Conservation (phyloP, 805 yeast genomes). For the Pichia thaimueangensis region DNA sequence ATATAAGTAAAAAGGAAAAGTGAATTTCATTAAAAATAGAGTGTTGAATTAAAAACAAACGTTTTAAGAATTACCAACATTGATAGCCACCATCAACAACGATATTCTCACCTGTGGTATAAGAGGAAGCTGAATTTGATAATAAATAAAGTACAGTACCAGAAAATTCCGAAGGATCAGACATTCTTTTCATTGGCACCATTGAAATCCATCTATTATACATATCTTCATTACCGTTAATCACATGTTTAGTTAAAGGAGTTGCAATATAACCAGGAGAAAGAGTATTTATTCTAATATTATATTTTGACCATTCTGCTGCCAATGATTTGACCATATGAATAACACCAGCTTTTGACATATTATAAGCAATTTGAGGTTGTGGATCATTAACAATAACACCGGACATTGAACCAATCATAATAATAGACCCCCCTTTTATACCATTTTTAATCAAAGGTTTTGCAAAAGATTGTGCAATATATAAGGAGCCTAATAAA, state of each 20-base stretch:
- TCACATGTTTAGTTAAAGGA: conserved; percentile 68
- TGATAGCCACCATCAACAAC: conserved; percentile 85
- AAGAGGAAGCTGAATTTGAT: conserved; percentile 60
- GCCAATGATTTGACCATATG: conserved; percentile 73
- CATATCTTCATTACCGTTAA: conserved; percentile 50
- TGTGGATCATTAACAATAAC: conserved; percentile 73
- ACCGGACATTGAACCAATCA: conserved; percentile 78
- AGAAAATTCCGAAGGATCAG: conserved; percentile 76
- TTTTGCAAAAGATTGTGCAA: conserved; percentile 67
- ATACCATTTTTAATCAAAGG: conserved; percentile 51
- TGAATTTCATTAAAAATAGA: no score
- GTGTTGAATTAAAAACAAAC: no score
- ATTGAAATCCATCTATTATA: conserved; percentile 66
- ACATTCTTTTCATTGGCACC: conserved; percentile 77
- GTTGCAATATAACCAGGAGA: conserved; percentile 80
- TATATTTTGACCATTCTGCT: conserved; percentile 74
- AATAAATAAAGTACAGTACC: conserved; percentile 73
- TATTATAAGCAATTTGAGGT: conserved; percentile 74
- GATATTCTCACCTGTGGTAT: conserved; percentile 80
- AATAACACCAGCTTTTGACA: conserved; percentile 83
- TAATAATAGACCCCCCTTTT: conserved; percentile 53
- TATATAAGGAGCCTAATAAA: conserved; percentile 67
- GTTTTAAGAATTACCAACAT: conserved; percentile 65
- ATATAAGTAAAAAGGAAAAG: no score
- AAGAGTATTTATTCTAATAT: conserved; percentile 69